Base-by-base conservation (phyloP, 352 stramenopile genomes). In the Phytophthora uliginosa region DNA sequence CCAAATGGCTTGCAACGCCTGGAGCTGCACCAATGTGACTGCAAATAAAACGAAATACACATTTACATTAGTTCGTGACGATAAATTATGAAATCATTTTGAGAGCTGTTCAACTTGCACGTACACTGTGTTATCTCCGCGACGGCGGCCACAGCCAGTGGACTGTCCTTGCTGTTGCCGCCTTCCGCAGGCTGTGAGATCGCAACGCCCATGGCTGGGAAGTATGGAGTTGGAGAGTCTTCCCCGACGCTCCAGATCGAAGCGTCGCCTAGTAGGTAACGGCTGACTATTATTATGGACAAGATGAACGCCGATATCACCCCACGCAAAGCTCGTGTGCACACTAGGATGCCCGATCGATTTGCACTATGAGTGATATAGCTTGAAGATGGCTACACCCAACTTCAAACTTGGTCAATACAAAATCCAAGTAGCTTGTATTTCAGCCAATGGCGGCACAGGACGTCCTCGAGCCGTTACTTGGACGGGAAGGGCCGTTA, bases 61-160 rank as follows among this genome's bases (percentile, higher is more conserved):
- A 42, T 18, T 42, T 42, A 42, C 36, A 7, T 42, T 7, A 28
- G 24, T 45, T 50, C n/a, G 20, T n/a, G 45, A 13, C 33, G 28
- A 51, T 12, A 38, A 40, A 34, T 12, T 18, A 45, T 28, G 22
- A 38, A 55, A 13, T n/a, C n/a, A 64, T 52, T 5, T 51, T n/a
- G 13, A 24, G 15, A 54, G 18, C 6, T 24, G 18, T 24, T 24
- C 15, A 55, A 53, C 15, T 22, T 7, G 38, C 10, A n/a, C 76
- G 56, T 63, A 89, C 85, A 82, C 51, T 89, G 77, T n/a, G 79
- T 89, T 68, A 91, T 82, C 63, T 87, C 79, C 0, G 79, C 75
- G 13, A 91, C 84, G 20, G 79, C 83, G 4, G 82, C 79, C 38
- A 92, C 74, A 12, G 81, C 74, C 15, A 91, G 67, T 20, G 80